A percentile compares a stretch with the other conserved stretches of the same genome.
Conservation (phyloP, 1,139 yeast genomes). For the Saccharomyces pastorianus region DNA sequence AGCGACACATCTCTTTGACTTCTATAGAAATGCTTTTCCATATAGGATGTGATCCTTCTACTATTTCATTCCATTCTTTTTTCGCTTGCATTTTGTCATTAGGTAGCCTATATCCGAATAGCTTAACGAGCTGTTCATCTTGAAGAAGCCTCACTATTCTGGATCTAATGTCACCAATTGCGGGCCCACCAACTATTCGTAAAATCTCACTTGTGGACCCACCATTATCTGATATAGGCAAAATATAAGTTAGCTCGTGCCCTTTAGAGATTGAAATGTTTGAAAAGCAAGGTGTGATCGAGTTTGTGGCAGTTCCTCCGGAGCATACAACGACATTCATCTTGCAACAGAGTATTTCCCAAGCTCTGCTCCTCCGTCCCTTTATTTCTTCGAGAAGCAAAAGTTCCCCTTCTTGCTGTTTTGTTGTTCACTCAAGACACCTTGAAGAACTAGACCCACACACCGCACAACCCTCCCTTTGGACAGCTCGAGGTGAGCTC, state of each 20-base stretch:
- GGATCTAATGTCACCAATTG: slow-evolving; percentile 86
- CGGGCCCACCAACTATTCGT: slow-evolving; percentile 90
- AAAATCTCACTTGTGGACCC: slow-evolving; percentile 89
- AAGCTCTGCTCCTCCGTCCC: neutral
- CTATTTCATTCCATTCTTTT: slow-evolving; percentile 65
- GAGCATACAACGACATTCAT: slow-evolving; percentile 43
- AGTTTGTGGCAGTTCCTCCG: slow-evolving; percentile 75
- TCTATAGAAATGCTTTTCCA: slow-evolving; percentile 60
- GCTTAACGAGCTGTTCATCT: slow-evolving; percentile 34
- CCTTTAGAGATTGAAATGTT: slow-evolving; percentile 32
- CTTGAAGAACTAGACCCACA: neutral
- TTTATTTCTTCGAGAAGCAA: neutral
- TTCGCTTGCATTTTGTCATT: slow-evolving; percentile 47
- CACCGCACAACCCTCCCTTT: too few species aligned
- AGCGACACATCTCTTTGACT: slow-evolving; percentile 64
- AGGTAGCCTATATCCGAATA: slow-evolving; percentile 58
- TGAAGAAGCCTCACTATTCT: slow-evolving; percentile 64
- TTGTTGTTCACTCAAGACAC: neutral
- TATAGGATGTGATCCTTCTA: slow-evolving; percentile 66
- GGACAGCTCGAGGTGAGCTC: too few species aligned
- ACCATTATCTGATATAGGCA: slow-evolving; percentile 89
- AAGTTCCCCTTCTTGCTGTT: neutral
- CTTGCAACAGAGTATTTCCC: neutral
- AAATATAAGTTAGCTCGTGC: slow-evolving; percentile 46
- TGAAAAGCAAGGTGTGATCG: slow-evolving; percentile 46